Evolutionary conservation across 225 moss, liverwort and hornwort species (phyloP).

Genomic region (Neckera pumila): DNA sequence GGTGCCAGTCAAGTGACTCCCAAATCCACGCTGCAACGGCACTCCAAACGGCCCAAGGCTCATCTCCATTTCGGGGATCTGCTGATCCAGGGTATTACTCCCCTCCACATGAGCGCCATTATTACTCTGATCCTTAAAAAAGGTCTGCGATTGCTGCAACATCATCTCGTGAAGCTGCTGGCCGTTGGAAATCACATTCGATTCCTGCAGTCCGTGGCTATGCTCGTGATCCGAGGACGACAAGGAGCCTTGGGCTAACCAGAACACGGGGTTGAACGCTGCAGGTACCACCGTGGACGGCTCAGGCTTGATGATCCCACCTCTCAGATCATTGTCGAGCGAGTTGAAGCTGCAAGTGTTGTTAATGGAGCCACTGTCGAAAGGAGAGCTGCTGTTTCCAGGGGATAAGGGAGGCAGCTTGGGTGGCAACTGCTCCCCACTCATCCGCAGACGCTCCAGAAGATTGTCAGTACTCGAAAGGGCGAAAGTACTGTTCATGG

Average conservation of each 20-base stretch:
- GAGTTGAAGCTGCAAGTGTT: constrained; percentile 1
- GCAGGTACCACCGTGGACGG: constrained; percentile 61
- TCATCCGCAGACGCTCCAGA: constrained; percentile 48
- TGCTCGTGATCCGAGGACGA: constrained; percentile 13
- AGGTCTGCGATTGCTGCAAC: constrained; percentile 14
- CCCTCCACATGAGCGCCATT: not conserved
- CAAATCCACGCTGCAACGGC: not conserved
- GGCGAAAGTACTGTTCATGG: not conserved
- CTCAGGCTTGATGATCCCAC: constrained; percentile 4
- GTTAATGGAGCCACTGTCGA: not conserved
- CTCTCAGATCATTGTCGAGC: not conserved
- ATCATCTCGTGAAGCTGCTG: constrained; percentile 9
- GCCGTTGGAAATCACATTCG: not conserved
- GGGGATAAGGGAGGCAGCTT: constrained; percentile 28
- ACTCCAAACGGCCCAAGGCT: constrained; percentile 13
- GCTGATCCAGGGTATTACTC: not conserved
- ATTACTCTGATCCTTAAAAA: not conserved
- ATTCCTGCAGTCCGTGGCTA: not conserved
- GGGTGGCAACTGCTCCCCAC: constrained; percentile 27
- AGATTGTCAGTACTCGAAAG: constrained; percentile 24
- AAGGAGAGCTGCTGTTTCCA: not conserved
- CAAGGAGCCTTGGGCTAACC: constrained; percentile 44
- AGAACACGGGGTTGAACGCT: constrained; percentile 76
- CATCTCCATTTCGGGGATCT: constrained; percentile 21
- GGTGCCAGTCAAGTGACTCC: constrained; percentile 21